Percentiles rank a stretch among this genome's conserved stretches.
These are phyloP conservation scores for Perkinsus olseni DNA, from an alignment of 169 alveolate genomes.

Conservation along the genomic window DNA sequence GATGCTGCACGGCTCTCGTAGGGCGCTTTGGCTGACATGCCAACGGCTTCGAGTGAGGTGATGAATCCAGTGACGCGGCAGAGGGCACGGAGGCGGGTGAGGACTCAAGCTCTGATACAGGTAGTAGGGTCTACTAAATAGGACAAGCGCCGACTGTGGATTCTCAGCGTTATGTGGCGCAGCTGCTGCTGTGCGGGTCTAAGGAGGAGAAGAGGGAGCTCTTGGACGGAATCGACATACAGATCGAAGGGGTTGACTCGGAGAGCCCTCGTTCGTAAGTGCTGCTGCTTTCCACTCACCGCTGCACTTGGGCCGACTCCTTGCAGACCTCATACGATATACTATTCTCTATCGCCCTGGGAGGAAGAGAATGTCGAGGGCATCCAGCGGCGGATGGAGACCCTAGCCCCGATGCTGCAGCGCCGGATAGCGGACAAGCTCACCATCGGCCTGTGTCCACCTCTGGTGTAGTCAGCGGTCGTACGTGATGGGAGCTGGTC, in stretches of 20 bases:
- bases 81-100: background rate
- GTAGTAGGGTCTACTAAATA: background rate
- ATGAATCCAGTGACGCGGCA: background rate
- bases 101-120: background rate
- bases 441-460: background rate
- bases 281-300: too few species aligned
- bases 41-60: background rate
- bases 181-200: background rate
- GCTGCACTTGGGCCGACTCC: background rate
- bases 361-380: background rate
- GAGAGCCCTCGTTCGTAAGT: background rate
- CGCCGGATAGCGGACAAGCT: background rate
- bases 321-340: background rate
- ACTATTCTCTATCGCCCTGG: background rate
- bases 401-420: background rate
- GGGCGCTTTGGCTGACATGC: background rate
- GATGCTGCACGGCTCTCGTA: background rate
- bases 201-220: background rate
- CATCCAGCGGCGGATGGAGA: background rate
- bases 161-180: background rate
- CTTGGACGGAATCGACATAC: background rate
- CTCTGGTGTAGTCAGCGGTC: background rate
- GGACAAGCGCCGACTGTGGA: too few species aligned
- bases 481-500: background rate
- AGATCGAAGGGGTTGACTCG: background rate